phyloP scores from a whole-genome alignment of 495 filamentous ascomycete species.

The Annulohypoxylon maeteangense region DNA sequence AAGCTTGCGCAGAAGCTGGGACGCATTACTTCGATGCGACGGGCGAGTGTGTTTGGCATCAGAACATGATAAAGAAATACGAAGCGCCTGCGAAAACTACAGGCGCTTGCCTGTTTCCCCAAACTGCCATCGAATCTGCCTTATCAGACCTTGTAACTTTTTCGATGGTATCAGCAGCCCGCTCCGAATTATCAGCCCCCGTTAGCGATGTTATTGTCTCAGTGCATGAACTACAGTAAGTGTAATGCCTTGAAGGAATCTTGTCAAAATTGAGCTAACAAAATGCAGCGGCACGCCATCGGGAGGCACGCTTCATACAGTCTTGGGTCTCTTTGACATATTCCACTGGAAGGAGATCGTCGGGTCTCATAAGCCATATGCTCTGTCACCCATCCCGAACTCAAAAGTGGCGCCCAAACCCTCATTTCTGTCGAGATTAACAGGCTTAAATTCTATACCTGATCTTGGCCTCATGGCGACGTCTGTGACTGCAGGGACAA shows the following conservation, averaged over 20 bases:
- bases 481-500: conserved; percentile 66
- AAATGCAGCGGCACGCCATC: conserved; percentile 64
- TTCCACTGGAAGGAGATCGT: conserved; percentile 67
- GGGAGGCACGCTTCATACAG: conserved; percentile 77
- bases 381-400: conserved; percentile 70
- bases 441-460: conserved; percentile 70
- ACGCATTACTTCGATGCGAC: conserved; percentile 95
- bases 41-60: conserved; percentile 85
- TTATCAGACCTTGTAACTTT: conserved; percentile 84
- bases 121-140: conserved; percentile 85
- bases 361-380: conserved; percentile 68
- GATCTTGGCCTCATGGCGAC: conserved; percentile 75
- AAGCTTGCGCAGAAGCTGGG: conserved; percentile 86
- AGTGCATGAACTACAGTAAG: conserved; percentile 71
- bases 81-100: conserved; percentile 76
- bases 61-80: conserved; percentile 83
- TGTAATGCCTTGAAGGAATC: conserved; percentile 10
- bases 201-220: conserved; percentile 69
- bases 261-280: not conserved
- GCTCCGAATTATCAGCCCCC: conserved; percentile 63
- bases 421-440: conserved; percentile 57
- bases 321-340: conserved; percentile 70
- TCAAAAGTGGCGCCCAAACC: conserved; percentile 54
- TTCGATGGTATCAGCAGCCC: conserved; percentile 71
- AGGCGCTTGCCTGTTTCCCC: conserved; percentile 87